Evolutionary conservation across 805 yeast species (phyloP).

Genomic region (Nakazawaea molendinolei): DNA sequence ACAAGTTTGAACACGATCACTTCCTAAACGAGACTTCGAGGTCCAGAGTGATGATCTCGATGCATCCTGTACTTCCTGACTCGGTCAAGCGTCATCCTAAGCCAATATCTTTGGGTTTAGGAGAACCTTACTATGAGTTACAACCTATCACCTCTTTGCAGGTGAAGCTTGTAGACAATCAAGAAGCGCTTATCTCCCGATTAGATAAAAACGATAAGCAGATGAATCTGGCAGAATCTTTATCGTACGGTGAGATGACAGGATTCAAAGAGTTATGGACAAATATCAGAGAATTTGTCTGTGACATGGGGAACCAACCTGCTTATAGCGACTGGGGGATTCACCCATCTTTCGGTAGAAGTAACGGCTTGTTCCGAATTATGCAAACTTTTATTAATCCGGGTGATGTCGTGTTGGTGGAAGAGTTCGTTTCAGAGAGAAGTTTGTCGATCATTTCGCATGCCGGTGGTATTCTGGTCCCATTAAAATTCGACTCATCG

Average conservation of each 20-base stretch:
- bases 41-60: background rate
- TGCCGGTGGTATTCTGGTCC: conserved; percentile 34
- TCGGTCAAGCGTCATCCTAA: conserved; percentile 37
- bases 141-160: conserved; percentile 53
- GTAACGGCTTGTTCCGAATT: conserved; percentile 47
- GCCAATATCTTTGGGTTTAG: conserved; percentile 48
- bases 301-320: conserved; percentile 28
- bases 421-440: conserved; percentile 37
- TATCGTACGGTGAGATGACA: conserved; percentile 46
- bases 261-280: conserved; percentile 39
- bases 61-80: conserved; percentile 24
- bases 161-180: conserved; percentile 35
- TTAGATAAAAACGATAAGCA: background rate
- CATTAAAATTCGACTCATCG: conserved; percentile 21
- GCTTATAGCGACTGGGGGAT: conserved; percentile 40
- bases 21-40: background rate
- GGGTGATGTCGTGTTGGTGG: conserved; percentile 44
- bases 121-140: conserved; percentile 55
- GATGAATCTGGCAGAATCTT: conserved; percentile 4
- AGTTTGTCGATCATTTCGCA: conserved; percentile 42
- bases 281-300: conserved; percentile 32
- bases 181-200: background rate
- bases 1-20: no score
- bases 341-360: conserved; percentile 43
- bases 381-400: conserved; percentile 42